Conservation (phyloP, 1,284 basidiomycete genomes). For the Apiotrichum veenhuisii region DNA sequence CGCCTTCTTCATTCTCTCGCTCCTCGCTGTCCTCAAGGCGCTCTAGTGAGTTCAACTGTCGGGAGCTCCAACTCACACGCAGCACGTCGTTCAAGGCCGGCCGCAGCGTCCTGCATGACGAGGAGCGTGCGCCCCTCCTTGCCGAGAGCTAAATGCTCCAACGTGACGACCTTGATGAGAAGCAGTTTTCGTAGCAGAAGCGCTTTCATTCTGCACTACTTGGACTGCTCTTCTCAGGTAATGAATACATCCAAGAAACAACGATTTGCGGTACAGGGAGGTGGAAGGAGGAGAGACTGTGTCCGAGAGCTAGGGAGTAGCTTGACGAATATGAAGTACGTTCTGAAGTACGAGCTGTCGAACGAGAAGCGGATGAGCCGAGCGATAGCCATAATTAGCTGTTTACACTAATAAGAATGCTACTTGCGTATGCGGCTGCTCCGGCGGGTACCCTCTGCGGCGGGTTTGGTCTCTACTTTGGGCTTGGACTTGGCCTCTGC, state of each 20-base stretch:
- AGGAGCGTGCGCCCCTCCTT: slow-evolving; percentile 75
- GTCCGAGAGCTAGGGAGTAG: neutral
- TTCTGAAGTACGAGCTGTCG: neutral
- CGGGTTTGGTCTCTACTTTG: slow-evolving; percentile 16
- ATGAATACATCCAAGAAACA: neutral
- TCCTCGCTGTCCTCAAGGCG: slow-evolving; percentile 73
- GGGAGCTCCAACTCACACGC: neutral
- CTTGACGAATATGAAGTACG: neutral
- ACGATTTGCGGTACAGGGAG: neutral
- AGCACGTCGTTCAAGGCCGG: slow-evolving; percentile 48
- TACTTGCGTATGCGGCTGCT: slow-evolving; percentile 12
- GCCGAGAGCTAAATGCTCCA: slow-evolving; percentile 14
- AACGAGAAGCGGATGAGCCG: neutral
- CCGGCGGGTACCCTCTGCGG: slow-evolving; percentile 10
- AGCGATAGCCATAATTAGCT: neutral
- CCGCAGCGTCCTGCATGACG: slow-evolving; percentile 62
- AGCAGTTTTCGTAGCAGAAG: no score
- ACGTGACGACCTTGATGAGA: no score
- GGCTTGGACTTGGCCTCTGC: slow-evolving; percentile 10
- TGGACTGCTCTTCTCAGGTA: neutral
- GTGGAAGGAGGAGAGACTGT: neutral
- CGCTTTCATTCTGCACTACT: no score
- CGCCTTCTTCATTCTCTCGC: slow-evolving; percentile 76
- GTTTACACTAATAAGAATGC: neutral
- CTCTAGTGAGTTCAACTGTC: slow-evolving; percentile 37